phyloP scores from a whole-genome alignment of 306 rosid genomes.

The Cicer cuneatum region DNA sequence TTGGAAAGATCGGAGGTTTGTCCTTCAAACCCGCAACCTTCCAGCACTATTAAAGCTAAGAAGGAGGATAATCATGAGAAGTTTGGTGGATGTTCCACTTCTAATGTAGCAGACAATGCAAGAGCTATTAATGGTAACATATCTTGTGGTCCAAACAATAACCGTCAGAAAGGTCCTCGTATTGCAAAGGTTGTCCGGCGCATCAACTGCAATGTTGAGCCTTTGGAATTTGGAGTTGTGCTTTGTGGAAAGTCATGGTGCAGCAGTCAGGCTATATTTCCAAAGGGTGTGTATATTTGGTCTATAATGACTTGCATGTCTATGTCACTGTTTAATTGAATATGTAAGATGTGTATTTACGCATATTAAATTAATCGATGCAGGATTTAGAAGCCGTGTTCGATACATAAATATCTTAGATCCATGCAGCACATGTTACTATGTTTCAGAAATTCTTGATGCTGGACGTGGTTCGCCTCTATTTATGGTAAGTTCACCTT shows the following conservation, averaged over 20 bases:
- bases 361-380: slow-evolving; percentile 51
- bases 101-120: slow-evolving; percentile 57
- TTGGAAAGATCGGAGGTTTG: slow-evolving; percentile 39
- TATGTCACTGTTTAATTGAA: slow-evolving; percentile 35
- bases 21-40: slow-evolving; percentile 51
- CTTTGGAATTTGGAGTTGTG: slow-evolving; percentile 84
- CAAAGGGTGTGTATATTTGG: slow-evolving; percentile 67
- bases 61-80: slow-evolving; percentile 59
- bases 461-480: slow-evolving; percentile 80
- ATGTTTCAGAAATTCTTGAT: slow-evolving; percentile 90
- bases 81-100: slow-evolving; percentile 51
- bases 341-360: slow-evolving; percentile 42
- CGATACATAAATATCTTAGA: slow-evolving; percentile 76
- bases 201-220: slow-evolving; percentile 93
- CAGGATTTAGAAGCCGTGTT: slow-evolving; percentile 96
- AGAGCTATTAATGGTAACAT: slow-evolving; percentile 59
- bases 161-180: slow-evolving; percentile 95
- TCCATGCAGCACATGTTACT: slow-evolving; percentile 76
- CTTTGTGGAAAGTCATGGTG: slow-evolving; percentile 94
- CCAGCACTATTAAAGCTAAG: slow-evolving; percentile 55
- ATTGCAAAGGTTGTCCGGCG: slow-evolving; percentile 96
- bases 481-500: slow-evolving; percentile 76
- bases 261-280: slow-evolving; percentile 87
- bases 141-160: slow-evolving; percentile 62
- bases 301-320: slow-evolving; percentile 29